These are phyloP conservation scores for Fusarium redolens DNA, from an alignment of 2,329 filamentous ascomycete species.

Conservation along the genomic window DNA sequence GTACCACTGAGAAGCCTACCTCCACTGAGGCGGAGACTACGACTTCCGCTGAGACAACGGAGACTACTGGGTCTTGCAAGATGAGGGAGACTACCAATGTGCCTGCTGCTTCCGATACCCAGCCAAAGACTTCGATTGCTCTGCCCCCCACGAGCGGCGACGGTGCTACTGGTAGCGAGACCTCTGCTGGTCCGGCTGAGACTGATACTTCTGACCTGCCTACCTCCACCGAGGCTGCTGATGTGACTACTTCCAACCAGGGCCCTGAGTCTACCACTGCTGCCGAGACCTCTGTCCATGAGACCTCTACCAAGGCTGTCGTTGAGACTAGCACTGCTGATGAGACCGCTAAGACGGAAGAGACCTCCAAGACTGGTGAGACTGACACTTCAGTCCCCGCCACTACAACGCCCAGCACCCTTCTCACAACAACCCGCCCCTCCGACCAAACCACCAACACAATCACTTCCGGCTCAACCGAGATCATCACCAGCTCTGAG, in stretches of 20 bases:
- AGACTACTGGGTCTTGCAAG: background rate
- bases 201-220: background rate
- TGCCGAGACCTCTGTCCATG: background rate
- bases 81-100: background rate
- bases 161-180: background rate
- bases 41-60: background rate
- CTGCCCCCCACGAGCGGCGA: background rate
- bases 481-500: background rate
- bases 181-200: background rate
- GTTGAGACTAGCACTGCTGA: background rate
- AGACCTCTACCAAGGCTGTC: background rate
- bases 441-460: background rate
- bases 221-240: background rate
- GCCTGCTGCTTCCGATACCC: background rate
- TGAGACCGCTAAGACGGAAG: background rate
- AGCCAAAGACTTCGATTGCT: background rate
- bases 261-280: background rate
- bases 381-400: background rate
- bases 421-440: constrained; percentile 1
- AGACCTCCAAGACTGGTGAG: background rate
- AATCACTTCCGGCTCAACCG: background rate
- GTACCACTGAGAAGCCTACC: constrained; percentile 1
- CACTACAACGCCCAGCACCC: background rate
- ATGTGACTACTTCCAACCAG: background rate
- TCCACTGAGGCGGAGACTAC: background rate